These are phyloP conservation scores for Salix purpurea DNA, from an alignment of 345 rosid genomes.

Conservation along the genomic window DNA sequence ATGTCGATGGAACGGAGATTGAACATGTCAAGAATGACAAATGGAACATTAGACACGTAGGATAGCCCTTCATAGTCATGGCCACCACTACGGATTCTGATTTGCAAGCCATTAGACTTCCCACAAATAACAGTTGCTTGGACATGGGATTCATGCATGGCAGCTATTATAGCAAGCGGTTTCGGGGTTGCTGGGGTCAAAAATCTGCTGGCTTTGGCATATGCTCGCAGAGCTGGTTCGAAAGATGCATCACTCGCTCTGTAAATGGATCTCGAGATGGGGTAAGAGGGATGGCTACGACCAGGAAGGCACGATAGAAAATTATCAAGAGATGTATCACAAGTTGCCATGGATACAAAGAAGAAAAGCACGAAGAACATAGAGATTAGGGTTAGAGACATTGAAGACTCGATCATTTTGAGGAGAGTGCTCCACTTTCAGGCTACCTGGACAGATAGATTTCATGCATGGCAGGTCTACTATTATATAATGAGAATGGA, in stretches of 20 bases:
- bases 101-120: neutral
- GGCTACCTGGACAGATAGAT: too few species aligned
- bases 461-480: too few species aligned
- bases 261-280: neutral
- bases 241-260: neutral
- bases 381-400: too few species aligned
- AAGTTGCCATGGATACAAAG: neutral
- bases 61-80: conserved; percentile 9
- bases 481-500: too few species aligned
- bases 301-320: neutral
- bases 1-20: neutral
- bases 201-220: conserved; percentile 1
- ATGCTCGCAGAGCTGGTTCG: neutral
- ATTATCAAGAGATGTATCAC: neutral
- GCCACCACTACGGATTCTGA: conserved; percentile 3
- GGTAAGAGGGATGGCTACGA: neutral
- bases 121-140: neutral
- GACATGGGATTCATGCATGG: neutral
- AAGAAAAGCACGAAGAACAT: too few species aligned
- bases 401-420: too few species aligned
- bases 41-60: neutral
- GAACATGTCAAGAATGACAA: conserved; percentile 3
- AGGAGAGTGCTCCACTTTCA: too few species aligned
- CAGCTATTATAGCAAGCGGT: neutral
- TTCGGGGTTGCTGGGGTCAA: neutral